phyloP scores from a whole-genome alignment of 192 early-diverging fungal species.

The Rhizophagus prolifer region DNA sequence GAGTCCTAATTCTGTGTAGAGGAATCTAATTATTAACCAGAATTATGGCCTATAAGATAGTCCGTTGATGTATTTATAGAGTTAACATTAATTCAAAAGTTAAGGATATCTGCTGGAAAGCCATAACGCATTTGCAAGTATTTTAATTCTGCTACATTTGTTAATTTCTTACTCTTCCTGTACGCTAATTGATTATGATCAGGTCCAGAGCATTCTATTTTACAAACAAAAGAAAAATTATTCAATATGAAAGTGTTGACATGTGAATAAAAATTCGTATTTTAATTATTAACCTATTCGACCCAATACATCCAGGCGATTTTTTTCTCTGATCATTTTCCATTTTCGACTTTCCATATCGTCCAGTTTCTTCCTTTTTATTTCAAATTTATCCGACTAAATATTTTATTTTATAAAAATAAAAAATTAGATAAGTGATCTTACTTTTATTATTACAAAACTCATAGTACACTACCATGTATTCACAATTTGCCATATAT shows the following conservation, averaged over 20 bases:
- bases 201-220: slow-evolving; percentile 10
- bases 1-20: neutral
- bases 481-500: slow-evolving; percentile 12
- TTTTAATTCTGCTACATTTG: neutral
- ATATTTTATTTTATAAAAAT: neutral
- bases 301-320: neutral
- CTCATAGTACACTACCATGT: neutral
- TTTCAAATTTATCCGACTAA: neutral
- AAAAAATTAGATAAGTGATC: neutral
- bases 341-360: neutral
- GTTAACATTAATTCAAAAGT: neutral
- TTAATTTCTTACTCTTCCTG: neutral
- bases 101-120: slow-evolving; percentile 32
- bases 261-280: neutral
- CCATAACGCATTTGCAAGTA: slow-evolving; percentile 16
- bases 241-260: neutral
- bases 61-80: neutral
- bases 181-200: neutral
- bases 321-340: slow-evolving; percentile 13
- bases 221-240: neutral
- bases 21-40: neutral
- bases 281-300: slow-evolving; percentile 3
- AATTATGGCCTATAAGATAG: neutral
- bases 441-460: neutral
- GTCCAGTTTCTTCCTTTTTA: slow-evolving; percentile 1